Evolutionary conservation across 179 eudicot genomes (phyloP).

Genomic region (Silene vulgaris): DNA sequence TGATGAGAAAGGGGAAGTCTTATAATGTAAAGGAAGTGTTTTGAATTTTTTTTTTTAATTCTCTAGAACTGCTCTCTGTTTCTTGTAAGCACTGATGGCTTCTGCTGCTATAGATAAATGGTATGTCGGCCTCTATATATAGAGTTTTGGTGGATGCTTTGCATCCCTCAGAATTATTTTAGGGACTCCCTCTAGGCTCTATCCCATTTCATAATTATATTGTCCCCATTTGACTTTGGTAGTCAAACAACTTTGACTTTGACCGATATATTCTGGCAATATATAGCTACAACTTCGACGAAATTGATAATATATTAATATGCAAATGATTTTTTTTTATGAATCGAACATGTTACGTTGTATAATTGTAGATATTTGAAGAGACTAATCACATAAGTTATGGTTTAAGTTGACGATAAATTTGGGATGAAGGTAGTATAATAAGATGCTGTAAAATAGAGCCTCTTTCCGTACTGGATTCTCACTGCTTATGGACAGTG

Average conservation of each 20-base stretch:
- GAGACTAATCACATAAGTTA: neutral
- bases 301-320: neutral
- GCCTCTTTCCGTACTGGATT: constrained; percentile 20
- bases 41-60: neutral
- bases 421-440: constrained; percentile 12
- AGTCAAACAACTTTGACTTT: neutral
- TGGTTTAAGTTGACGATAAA: neutral
- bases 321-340: neutral
- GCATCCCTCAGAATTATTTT: neutral
- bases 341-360: neutral
- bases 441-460: constrained; percentile 11
- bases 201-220: neutral
- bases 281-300: neutral
- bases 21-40: constrained; percentile 7
- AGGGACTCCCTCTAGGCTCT: neutral
- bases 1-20: constrained; percentile 14
- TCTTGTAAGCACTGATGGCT: constrained; percentile 15
- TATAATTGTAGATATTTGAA: neutral
- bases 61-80: constrained; percentile 13
- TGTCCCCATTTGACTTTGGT: neutral
- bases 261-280: neutral
- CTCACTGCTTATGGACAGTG: constrained; percentile 21
- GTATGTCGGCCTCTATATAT: constrained; percentile 29
- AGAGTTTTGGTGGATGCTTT: constrained; percentile 19
- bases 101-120: constrained; percentile 13